A percentile compares a stretch with the other conserved stretches of the same genome.
These are phyloP conservation scores for Furcasterigmium sp. DNA, from an alignment of 2,329 filamentous ascomycete genomes.

Conservation along the genomic window DNA sequence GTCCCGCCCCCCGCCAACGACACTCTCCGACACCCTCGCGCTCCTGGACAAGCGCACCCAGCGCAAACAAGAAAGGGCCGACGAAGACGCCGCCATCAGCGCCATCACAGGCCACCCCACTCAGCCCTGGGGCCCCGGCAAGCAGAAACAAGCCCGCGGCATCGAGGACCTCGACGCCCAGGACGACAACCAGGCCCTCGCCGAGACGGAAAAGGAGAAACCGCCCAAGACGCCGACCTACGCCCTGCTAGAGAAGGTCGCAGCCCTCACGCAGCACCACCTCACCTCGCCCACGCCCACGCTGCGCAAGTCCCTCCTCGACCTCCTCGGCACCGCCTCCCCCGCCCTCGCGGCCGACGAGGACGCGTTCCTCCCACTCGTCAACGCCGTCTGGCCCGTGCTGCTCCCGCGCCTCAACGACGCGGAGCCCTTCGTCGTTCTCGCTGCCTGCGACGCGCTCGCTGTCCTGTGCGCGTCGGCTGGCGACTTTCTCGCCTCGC, in stretches of 20 bases:
- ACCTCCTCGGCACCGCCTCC: constrained; percentile 68
- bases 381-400: constrained; percentile 89
- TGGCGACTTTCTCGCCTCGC: constrained; percentile 73
- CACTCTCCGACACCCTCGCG: constrained; percentile 41
- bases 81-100: constrained; percentile 28
- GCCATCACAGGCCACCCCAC: constrained; percentile 22
- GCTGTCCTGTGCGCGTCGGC: constrained; percentile 63
- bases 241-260: constrained; percentile 73
- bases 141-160: neutral
- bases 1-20: constrained; percentile 19
- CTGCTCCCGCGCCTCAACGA: constrained; percentile 65
- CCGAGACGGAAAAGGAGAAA: constrained; percentile 36
- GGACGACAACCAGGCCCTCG: constrained; percentile 18
- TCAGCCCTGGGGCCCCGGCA: constrained; percentile 22
- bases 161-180: constrained; percentile 14
- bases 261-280: constrained; percentile 82
- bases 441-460: constrained; percentile 66
- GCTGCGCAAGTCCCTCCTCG: constrained; percentile 72
- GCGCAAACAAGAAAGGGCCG: constrained; percentile 20
- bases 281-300: constrained; percentile 78
- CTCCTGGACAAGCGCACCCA: constrained; percentile 56
- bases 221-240: constrained; percentile 74
- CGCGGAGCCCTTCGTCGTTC: constrained; percentile 60
- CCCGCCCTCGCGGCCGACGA: constrained; percentile 71
- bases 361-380: constrained; percentile 77